Evolutionary conservation across 306 rosid genomes (phyloP).

Genomic region (Myrica gale): DNA sequence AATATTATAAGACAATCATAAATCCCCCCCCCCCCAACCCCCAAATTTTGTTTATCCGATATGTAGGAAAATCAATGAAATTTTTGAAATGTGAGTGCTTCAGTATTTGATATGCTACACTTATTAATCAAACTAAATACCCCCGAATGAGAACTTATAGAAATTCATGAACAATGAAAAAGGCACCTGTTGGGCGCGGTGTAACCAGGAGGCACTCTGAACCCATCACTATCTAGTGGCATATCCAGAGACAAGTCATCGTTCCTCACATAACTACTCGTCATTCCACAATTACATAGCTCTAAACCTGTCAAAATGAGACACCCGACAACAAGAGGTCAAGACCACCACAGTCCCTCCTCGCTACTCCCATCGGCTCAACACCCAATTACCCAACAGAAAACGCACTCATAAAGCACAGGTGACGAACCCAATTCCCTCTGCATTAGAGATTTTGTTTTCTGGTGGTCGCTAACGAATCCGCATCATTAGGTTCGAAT

Average conservation of each 20-base stretch:
- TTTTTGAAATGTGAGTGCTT: not conserved
- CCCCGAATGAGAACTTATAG: not conserved
- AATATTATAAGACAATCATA: slow-evolving; percentile 1
- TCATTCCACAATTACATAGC: slow-evolving; percentile 50
- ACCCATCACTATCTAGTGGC: slow-evolving; percentile 67
- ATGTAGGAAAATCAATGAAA: not conserved
- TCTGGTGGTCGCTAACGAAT: slow-evolving; percentile 13
- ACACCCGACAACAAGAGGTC: slow-evolving; percentile 13
- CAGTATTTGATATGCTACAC: not conserved
- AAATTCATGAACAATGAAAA: not conserved
- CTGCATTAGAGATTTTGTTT: not conserved
- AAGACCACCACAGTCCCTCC: not conserved
- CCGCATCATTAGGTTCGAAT: slow-evolving; percentile 7
- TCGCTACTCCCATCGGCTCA: slow-evolving; percentile 2
- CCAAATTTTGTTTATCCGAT: not conserved
- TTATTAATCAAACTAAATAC: no score
- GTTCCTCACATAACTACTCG: slow-evolving; percentile 50
- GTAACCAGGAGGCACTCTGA: slow-evolving; percentile 59
- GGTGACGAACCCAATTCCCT: not conserved
- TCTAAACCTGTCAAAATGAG: slow-evolving; percentile 31
- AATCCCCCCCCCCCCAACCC: not conserved
- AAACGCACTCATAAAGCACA: not conserved
- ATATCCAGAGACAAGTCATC: slow-evolving; percentile 52
- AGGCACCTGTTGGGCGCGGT: slow-evolving; percentile 86
- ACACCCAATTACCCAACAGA: not conserved